A percentile compares a stretch with the other conserved stretches of the same genome.
Conservation (phyloP, 176 grass and related monocot species). For the Pontederia paniculata region DNA sequence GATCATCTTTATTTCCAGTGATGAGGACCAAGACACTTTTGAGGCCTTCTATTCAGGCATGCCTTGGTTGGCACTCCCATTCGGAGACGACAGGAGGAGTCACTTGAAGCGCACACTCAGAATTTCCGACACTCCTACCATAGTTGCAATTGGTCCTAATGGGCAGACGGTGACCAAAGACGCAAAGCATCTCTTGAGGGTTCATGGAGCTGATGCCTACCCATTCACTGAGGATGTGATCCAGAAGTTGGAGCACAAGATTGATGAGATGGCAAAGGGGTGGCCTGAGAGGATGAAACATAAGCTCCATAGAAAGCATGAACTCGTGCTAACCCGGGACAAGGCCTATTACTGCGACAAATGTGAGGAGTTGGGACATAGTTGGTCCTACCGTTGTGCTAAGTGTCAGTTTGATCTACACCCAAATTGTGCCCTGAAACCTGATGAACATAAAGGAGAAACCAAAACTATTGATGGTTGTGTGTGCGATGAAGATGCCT, state of each 20-base stretch:
- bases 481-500: neutral
- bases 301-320: slow-evolving; percentile 56
- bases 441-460: neutral
- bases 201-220: slow-evolving; percentile 52
- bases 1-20: slow-evolving; percentile 62
- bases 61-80: slow-evolving; percentile 71
- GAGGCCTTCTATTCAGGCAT: slow-evolving; percentile 57
- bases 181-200: slow-evolving; percentile 26
- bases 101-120: slow-evolving; percentile 32
- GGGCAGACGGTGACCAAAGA: slow-evolving; percentile 47
- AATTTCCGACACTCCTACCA: slow-evolving; percentile 43
- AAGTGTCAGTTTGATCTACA: slow-evolving; percentile 4
- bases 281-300: slow-evolving; percentile 71
- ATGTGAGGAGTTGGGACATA: neutral
- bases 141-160: slow-evolving; percentile 49
- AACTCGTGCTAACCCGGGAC: slow-evolving; percentile 41
- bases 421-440: slow-evolving; percentile 1
- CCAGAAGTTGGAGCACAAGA: slow-evolving; percentile 31
- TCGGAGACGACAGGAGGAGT: slow-evolving; percentile 48
- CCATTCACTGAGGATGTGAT: slow-evolving; percentile 60
- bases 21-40: slow-evolving; percentile 45
- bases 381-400: slow-evolving; percentile 18
- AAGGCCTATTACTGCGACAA: slow-evolving; percentile 20
- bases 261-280: slow-evolving; percentile 42
- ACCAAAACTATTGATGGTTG: neutral